A percentile compares a stretch with the other conserved stretches of the same genome.
Conservation (phyloP, 2,329 filamentous ascomycete species). For the Cladosporium oxysporum region DNA sequence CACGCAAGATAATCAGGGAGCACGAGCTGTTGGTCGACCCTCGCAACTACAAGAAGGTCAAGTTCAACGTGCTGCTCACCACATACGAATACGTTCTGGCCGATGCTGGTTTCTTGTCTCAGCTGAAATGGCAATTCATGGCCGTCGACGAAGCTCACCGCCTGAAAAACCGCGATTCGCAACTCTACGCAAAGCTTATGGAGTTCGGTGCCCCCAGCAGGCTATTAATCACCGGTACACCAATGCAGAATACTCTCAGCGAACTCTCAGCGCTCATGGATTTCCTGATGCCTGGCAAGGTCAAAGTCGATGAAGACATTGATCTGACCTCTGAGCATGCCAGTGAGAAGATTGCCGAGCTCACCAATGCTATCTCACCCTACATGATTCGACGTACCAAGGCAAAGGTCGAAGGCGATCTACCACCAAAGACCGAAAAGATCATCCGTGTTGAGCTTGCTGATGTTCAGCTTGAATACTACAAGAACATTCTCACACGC, state of each 20-base stretch:
- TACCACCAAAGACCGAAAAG: conserved; percentile 97
- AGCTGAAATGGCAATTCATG: conserved; percentile 96
- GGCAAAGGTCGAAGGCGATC: conserved; percentile 93
- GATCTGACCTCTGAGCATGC: conserved; percentile 77
- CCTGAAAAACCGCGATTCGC: conserved; percentile 92
- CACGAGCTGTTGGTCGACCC: conserved; percentile 86
- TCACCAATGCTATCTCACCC: conserved; percentile 85
- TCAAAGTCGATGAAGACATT: conserved; percentile 87
- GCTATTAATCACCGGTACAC: conserved; percentile 92
- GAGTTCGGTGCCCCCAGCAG: conserved; percentile 87
- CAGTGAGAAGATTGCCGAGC: conserved; percentile 79
- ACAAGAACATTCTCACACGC: conserved; percentile 96
- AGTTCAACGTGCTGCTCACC: conserved; percentile 96
- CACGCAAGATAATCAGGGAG: conserved; percentile 83
- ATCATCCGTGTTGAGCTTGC: conserved; percentile 97
- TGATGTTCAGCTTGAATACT: conserved; percentile 95
- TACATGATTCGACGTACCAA: conserved; percentile 96
- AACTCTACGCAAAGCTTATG: conserved; percentile 81
- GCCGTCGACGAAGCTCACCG: conserved; percentile 96
- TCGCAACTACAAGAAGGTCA: conserved; percentile 65
- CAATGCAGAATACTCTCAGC: conserved; percentile 93
- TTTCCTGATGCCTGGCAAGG: conserved; percentile 93
- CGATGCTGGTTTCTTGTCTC: conserved; percentile 79
- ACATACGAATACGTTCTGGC: conserved; percentile 95
- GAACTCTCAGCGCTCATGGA: conserved; percentile 92